Base-by-base conservation (phyloP, 176 grass and related monocot species). In the Oryza australiensis region DNA sequence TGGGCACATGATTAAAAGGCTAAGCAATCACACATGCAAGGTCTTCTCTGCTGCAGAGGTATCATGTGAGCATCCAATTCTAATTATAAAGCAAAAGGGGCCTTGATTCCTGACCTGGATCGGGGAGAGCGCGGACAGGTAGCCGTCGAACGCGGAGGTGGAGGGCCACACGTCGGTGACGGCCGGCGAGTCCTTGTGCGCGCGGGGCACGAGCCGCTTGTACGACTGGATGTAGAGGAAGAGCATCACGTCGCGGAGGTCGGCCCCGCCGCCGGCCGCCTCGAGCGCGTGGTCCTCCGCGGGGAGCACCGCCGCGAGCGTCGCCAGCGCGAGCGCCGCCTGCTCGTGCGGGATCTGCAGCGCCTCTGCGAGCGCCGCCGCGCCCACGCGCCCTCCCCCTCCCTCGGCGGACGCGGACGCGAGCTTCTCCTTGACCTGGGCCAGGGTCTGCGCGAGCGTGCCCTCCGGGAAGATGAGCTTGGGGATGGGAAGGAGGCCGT, bases 211-310 rank as follows among this genome's bases (percentile, higher is more conserved):
- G 69, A 95, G 89, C 26, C 96, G 80, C 85, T 95, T 99, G 85
- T 94, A 99, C 3, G 91, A 89, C 68, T 99, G 96, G 63, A 94
- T 86, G 75, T 90, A 99, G 80, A 99, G 96, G 82, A 95, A 99
- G 35, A 99, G 84, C 35, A 99, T 46, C 33, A 99, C 81, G 64
- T 94, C 93, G 13, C 89, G 87, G 73, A 92, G 27, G 82, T 99
- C 91, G 2, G 73, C 91, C 38, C 70, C 86, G 10, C 69, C 55
- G 4, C 75, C 90, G 3, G 42, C 70, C 33, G 74, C 84, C 14
- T 83, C 89, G 13, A 91, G 72, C 26, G 76, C 87, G 43, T 81
- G 68, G 78, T 99, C 96, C 23, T 94, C 88, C 28, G 55, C 80
- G 42, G 91, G n/a, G 80, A 99, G 83, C 35, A 99, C 91, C 23